phyloP scores from a whole-genome alignment of 2,329 filamentous ascomycete species.

The Diplodia intermedia region DNA sequence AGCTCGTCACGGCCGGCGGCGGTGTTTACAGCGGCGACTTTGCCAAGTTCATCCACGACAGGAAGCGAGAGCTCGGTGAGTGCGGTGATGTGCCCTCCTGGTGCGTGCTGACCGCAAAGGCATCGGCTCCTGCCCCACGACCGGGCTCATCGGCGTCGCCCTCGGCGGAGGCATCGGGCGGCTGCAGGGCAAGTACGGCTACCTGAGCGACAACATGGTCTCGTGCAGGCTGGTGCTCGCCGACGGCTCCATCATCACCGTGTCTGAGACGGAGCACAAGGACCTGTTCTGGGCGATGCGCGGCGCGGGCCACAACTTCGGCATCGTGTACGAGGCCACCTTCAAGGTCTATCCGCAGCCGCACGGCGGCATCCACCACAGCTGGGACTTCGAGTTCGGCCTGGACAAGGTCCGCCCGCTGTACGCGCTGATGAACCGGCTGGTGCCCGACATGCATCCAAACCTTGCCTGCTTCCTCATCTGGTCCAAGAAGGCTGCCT shows the following conservation, averaged over 20 bases:
- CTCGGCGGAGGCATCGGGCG: conserved; percentile 7
- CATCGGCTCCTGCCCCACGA: conserved; percentile 18
- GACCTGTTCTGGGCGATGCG: conserved; percentile 59
- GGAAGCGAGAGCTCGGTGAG: not conserved
- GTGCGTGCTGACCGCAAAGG: not conserved
- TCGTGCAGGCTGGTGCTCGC: conserved; percentile 50
- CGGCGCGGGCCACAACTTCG: conserved; percentile 57
- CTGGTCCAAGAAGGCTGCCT: conserved; percentile 1
- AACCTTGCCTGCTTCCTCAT: conserved; percentile 3
- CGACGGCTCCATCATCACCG: conserved; percentile 48
- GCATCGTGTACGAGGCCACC: conserved; percentile 42
- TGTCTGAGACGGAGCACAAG: conserved; percentile 53
- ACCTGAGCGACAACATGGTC: conserved; percentile 15
- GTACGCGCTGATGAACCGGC: not conserved
- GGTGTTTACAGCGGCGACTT: not conserved
- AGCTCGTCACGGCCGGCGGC: not conserved
- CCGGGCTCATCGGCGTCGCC: conserved; percentile 11
- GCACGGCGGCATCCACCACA: conserved; percentile 16
- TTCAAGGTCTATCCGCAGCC: conserved; percentile 16
- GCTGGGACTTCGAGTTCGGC: conserved; percentile 1
- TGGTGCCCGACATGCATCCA: not conserved
- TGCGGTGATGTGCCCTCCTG: not conserved
- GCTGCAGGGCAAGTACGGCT: conserved; percentile 18
- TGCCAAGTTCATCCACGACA: not conserved
- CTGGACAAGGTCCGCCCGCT: not conserved